Base-by-base conservation (phyloP, 805 yeast genomes). In the Saturnispora diversa region DNA sequence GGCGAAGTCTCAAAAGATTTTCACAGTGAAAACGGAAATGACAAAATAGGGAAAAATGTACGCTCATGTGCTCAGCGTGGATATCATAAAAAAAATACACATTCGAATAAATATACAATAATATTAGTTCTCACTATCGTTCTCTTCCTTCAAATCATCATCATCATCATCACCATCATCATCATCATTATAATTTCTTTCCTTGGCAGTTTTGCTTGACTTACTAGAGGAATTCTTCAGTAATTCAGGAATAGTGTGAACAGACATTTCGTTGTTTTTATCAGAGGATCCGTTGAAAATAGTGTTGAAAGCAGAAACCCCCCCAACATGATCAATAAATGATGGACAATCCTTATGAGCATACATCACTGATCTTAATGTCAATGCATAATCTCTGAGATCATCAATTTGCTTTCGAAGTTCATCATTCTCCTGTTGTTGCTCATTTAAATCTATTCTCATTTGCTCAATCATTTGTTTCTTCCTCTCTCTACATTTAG, bases 401-500 rank as follows among this genome's bases (percentile, higher is more conserved):
- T 67, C 69, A n/a, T 64, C 62, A 6, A 79, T 72, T 45, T 84
- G 82, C 2, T 64, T 60, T 11, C 77, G 70, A 37, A 87, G 60
- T 30, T 75, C 75, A 17, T 80, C 74, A 59, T 84, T 86, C 46
- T 87, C 88, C 9, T 69, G 59, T 13, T 83, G 70, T 56, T 78
- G 85, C 51, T 74, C 78, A 32, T 76, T 70, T 39, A 86, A 69
- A 56, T 87, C 94, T 35, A 70, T 75, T 57, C 87, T 94, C 75
- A 92, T 80, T 50, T 80, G 82, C 43, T 75, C 78, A 25, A 87
- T 74, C 68, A 82, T 80, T 56, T 84, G 86, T 65, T 92, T 92
- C 69, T 92, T 92, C 24, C 97, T 74, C 62, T 84, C 94, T 47
- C 98, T 75, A 66, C 97, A 92, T 57, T 87, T 88, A n/a, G 94